Base-by-base conservation (phyloP, 768 basidiomycete genomes). In the Cystobasidium tubakii region DNA sequence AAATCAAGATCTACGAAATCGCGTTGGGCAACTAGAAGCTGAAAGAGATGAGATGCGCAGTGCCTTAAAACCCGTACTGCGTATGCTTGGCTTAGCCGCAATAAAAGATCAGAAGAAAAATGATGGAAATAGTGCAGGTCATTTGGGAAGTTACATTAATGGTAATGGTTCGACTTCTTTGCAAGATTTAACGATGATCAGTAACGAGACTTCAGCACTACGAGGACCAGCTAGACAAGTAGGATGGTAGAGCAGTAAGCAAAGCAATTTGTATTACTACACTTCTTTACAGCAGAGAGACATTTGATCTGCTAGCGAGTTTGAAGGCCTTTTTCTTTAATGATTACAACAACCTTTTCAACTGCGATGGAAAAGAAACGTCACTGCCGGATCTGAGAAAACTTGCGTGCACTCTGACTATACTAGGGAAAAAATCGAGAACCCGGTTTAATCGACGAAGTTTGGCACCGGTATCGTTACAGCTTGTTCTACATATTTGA, bases 1-100 rank as follows among this genome's bases (percentile, higher is more conserved):
- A 23, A 60, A 60, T 60, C 4, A 29, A 60, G 21, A 34, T 60
- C 57, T 60, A 27, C 57, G 57, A 60, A 27, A 60, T 29, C 57
- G 57, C 17, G 29, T 60, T 6, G 57, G 29, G 25, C 29, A 27
- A 13, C 13, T 60, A 12, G 57, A 60, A 60, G 3, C 13, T 29
- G 57, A 60, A 23, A 27, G 33, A 34, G 23, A 17, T 29, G 29
- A 60, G 57, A 27, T 60, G 27, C 2, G 23, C 1, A 27, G 23
- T 27, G 27, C 57, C 2, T 23, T 60, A 12, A 9, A 29, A 34
- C 57, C 57, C 13, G 33, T 60, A 12, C 6, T 60, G 21, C 27
- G 33, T 12, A 29, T 27, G 57, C 27, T 60, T 4, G 57, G 27
- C 23, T n/a, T 50, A 9, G 21, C 21, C n/a, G 46, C n/a, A n/a